These are phyloP conservation scores for Daldinia decipiens DNA, from an alignment of 495 filamentous ascomycete genomes.

Conservation along the genomic window DNA sequence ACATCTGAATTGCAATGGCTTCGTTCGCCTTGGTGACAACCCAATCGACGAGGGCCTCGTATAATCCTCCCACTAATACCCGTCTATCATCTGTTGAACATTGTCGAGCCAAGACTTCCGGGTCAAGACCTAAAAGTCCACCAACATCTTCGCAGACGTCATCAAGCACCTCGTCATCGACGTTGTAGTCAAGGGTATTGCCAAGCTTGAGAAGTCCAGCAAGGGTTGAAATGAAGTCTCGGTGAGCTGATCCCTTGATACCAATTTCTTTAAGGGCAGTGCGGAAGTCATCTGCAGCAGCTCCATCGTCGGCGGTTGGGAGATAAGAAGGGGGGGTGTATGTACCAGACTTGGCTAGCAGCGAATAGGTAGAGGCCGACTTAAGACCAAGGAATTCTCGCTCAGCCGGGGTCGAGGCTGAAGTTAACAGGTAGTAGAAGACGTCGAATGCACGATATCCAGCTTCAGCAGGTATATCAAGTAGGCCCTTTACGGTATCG, in stretches of 20 bases:
- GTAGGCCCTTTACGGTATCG: slow-evolving; percentile 81
- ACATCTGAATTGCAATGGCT: slow-evolving; percentile 81
- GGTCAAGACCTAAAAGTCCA: slow-evolving; percentile 84
- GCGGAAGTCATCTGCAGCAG: slow-evolving; percentile 92
- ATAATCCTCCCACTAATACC: slow-evolving; percentile 83
- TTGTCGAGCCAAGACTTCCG: slow-evolving; percentile 80
- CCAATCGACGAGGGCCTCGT: slow-evolving; percentile 96
- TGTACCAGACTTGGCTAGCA: slow-evolving; percentile 84
- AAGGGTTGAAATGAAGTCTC: slow-evolving; percentile 83
- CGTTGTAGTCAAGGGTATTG: slow-evolving; percentile 83
- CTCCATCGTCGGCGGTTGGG: slow-evolving; percentile 91
- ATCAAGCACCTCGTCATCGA: slow-evolving; percentile 87
- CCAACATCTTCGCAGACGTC: slow-evolving; percentile 91
- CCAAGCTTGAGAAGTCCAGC: slow-evolving; percentile 91
- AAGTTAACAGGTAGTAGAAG: slow-evolving; percentile 95
- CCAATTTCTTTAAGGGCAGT: slow-evolving; percentile 85
- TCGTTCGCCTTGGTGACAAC: slow-evolving; percentile 88
- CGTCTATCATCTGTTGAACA: slow-evolving; percentile 85
- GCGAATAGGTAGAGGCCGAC: slow-evolving; percentile 76
- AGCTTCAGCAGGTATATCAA: slow-evolving; percentile 79
- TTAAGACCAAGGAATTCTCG: slow-evolving; percentile 90
- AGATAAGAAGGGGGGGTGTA: slow-evolving; percentile 90
- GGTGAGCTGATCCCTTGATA: slow-evolving; percentile 83
- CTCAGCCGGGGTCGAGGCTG: slow-evolving; percentile 88
- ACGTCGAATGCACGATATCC: slow-evolving; percentile 97